phyloP scores from a whole-genome alignment of 2,329 filamentous ascomycete genomes.

The Aureobasidium namibiae region DNA sequence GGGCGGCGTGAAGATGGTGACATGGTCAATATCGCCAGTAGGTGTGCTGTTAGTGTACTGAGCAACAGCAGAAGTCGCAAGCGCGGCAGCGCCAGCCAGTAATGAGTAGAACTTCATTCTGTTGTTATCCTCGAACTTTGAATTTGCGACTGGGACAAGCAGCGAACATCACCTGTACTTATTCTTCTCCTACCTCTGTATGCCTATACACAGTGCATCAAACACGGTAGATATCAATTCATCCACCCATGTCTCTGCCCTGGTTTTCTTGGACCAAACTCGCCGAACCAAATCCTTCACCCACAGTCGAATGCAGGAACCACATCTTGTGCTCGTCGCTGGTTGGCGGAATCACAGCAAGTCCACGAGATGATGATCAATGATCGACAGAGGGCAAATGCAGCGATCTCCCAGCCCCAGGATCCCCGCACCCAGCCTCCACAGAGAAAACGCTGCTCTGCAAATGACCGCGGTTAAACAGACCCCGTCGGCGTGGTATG shows the following conservation, averaged over 20 bases:
- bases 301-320: neutral
- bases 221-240: conserved; percentile 10
- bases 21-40: conserved; percentile 8
- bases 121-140: neutral
- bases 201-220: neutral
- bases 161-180: neutral
- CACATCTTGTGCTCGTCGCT: neutral
- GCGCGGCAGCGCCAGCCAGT: neutral
- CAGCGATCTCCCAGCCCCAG: neutral
- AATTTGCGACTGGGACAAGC: neutral
- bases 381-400: conserved; percentile 1
- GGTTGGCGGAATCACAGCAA: conserved; percentile 1
- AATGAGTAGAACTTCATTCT: neutral
- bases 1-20: conserved; percentile 21
- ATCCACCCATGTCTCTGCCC: neutral
- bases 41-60: neutral
- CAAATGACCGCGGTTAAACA: conserved; percentile 1
- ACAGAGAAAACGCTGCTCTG: neutral
- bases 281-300: neutral
- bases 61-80: neutral
- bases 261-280: neutral
- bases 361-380: neutral
- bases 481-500: neutral
- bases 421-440: conserved; percentile 8
- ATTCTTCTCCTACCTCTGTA: neutral